Evolutionary conservation across 2,329 filamentous ascomycete genomes (phyloP), one percentile per base, ranked within the genome.

Genomic region (Monosporascus cannonballus): DNA sequence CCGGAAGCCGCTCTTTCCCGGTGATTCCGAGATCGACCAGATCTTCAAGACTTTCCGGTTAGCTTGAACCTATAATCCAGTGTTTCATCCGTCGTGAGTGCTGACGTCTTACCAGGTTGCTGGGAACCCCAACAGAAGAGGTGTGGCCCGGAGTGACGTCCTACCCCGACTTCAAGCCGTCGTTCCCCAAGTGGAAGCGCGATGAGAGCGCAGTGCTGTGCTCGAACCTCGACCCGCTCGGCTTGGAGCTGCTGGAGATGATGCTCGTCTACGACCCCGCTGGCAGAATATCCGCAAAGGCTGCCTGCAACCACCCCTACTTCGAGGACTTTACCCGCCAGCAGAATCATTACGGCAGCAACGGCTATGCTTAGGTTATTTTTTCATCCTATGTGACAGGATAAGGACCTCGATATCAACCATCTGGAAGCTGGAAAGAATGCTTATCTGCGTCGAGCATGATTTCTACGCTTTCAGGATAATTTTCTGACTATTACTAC

Each of bases 1-100:
- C 2, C 84, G 90, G 64, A 96, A 95, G 73, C 90, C 91, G 5
- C 78, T 96, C 44, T 96, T 96, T 76, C 90, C 91, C 14, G 91
- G 91, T 54, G 91, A 96, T 69, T 94, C 89, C 5, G 90, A 95
- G 68, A 95, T 95, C 71, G 90, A 95, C 66, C 90, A 95, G 72
- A 95, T 95, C 67, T 95, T 95, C 79, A 94, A 93, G 75, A 95
- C 87, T 68, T 96, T 96, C 85, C 83, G 86, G 89, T 90, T 76
- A 64, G 78, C 11, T 61, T 3, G 14, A 47, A 14, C 27, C 50
- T 15, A 44, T 38, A 27, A 27, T 38, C 20, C 34, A 20, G 18
- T 15, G 22, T 48, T 48, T 41, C 30, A 34, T 34, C 9, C 30
- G 30, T 34, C 11, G 11, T 14, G 11, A 34, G 30, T 49, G 51